Conservation (phyloP, 352 stramenopile genomes). For the Blastocystis sp. region DNA sequence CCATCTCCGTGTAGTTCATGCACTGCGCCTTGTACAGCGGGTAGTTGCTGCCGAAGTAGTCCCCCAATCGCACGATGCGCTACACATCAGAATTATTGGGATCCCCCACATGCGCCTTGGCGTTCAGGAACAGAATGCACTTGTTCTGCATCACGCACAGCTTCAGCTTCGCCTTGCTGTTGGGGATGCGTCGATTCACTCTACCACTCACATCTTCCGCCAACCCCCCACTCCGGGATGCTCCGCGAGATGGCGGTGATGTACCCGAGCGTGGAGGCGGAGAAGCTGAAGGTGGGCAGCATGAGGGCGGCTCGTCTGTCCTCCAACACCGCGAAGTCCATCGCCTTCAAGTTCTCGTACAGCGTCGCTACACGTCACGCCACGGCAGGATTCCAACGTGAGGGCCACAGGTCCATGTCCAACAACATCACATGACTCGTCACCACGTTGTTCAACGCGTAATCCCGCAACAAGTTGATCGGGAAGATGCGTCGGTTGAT, state of each 20-base stretch:
- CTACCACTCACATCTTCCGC: not conserved
- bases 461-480: constrained; percentile 54
- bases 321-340: not conserved
- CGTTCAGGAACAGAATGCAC: not conserved
- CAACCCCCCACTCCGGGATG: too few species aligned
- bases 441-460: constrained; percentile 25
- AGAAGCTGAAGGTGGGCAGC: constrained; percentile 31
- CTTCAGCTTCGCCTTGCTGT: constrained; percentile 1
- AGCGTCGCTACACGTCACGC: not conserved
- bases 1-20: constrained; percentile 64
- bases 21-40: constrained; percentile 14
- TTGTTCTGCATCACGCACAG: not conserved
- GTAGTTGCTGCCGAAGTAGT: not conserved
- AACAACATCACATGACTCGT: constrained; percentile 60
- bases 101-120: not conserved
- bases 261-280: too few species aligned
- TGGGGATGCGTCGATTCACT: not conserved
- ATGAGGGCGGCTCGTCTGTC: constrained; percentile 7
- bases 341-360: constrained; percentile 3
- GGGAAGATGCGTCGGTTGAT: constrained; percentile 26
- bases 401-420: constrained; percentile 67
- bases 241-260: too few species aligned
- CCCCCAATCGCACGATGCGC: not conserved
- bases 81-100: not conserved
- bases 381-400: not conserved